These are phyloP conservation scores for Ramularia endophylla DNA, from an alignment of 2,329 filamentous ascomycete genomes.

Conservation along the genomic window DNA sequence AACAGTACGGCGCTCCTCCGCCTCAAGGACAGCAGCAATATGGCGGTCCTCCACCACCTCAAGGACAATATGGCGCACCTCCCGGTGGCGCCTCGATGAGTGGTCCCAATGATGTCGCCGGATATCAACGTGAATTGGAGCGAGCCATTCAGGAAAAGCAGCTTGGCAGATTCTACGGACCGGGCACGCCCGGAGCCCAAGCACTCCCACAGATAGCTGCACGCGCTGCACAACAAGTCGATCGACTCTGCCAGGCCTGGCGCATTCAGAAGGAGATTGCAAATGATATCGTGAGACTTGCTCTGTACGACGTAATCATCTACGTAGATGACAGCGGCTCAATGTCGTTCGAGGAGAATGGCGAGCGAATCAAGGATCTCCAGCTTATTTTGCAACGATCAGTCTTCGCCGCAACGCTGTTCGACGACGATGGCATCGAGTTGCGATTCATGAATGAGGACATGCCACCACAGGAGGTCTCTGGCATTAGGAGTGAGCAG, in stretches of 20 bases:
- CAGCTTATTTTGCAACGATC: slow-evolving; percentile 59
- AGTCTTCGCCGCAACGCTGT: slow-evolving; percentile 60
- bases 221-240: slow-evolving; percentile 46
- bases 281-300: slow-evolving; percentile 57
- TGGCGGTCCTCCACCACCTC: slow-evolving; percentile 22
- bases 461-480: slow-evolving; percentile 40
- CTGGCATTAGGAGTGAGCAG: slow-evolving; percentile 51
- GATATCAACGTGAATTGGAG: slow-evolving; percentile 53
- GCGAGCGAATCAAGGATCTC: slow-evolving; percentile 61
- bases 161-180: slow-evolving; percentile 54
- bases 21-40: slow-evolving; percentile 7
- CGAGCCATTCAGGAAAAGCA: slow-evolving; percentile 55
- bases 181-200: slow-evolving; percentile 45
- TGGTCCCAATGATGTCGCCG: slow-evolving; percentile 43
- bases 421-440: slow-evolving; percentile 62
- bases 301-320: slow-evolving; percentile 56
- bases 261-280: slow-evolving; percentile 54
- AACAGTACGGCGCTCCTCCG: slow-evolving; percentile 27
- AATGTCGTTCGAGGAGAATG: slow-evolving; percentile 63
- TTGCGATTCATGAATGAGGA: slow-evolving; percentile 65
- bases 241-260: slow-evolving; percentile 52
- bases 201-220: slow-evolving; percentile 41
- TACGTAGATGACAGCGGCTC: slow-evolving; percentile 66
- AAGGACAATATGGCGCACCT: slow-evolving; percentile 29
- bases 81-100: slow-evolving; percentile 33